A percentile compares a stretch with the other conserved stretches of the same genome.
Conservation (phyloP, 192 early-diverging fungal species). For the Umbelopsis sp. region DNA sequence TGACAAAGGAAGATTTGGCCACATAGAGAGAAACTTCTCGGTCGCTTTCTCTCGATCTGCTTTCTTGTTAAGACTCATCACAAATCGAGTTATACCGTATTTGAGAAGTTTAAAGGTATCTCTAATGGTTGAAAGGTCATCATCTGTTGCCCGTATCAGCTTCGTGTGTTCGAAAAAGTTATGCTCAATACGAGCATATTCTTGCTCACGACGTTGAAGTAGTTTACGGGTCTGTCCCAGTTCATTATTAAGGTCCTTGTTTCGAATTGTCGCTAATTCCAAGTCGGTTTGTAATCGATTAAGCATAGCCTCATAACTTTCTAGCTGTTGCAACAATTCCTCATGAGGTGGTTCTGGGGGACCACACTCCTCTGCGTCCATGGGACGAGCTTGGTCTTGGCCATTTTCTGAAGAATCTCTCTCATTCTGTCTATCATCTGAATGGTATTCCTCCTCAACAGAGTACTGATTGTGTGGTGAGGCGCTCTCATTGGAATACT, state of each 20-base stretch:
- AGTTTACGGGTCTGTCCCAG: constrained; percentile 29
- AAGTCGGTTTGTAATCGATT: background rate
- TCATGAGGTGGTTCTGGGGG: background rate
- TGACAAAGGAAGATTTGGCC: constrained; percentile 27
- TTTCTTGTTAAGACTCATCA: constrained; percentile 44
- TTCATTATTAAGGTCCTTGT: constrained; percentile 22
- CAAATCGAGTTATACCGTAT: constrained; percentile 35
- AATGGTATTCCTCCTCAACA: background rate
- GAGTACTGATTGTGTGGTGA: background rate
- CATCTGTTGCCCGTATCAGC: constrained; percentile 42
- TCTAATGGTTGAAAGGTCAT: constrained; percentile 45
- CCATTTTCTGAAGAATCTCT: background rate
- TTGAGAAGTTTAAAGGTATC: constrained; percentile 41
- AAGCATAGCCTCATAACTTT: background rate
- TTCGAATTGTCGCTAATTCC: constrained; percentile 5
- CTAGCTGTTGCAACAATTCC: constrained; percentile 9
- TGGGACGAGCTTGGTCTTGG: background rate
- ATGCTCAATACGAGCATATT: constrained; percentile 40
- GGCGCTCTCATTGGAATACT: background rate
- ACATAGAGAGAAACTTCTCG: constrained; percentile 27
- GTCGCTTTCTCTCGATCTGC: constrained; percentile 37
- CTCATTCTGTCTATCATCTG: constrained; percentile 3
- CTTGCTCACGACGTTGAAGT: constrained; percentile 36
- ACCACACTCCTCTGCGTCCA: background rate
- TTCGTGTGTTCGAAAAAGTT: constrained; percentile 41